phyloP scores from a whole-genome alignment of 768 basidiomycete species.

The Pleurotus cornucopiae region DNA sequence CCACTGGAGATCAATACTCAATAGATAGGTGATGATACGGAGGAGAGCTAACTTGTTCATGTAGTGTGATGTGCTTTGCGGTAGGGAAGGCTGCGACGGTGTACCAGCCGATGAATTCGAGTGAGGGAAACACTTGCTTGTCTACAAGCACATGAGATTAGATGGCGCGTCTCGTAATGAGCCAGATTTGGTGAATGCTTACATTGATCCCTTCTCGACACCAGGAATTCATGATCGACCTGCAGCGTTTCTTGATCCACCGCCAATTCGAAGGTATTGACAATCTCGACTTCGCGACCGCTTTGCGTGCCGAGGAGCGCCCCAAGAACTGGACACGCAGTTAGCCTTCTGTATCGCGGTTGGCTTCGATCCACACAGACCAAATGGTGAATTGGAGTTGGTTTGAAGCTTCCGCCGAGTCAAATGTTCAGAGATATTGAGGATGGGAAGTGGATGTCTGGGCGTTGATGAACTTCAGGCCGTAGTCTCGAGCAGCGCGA shows the following conservation, averaged over 20 bases:
- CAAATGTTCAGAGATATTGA: conserved; percentile 95
- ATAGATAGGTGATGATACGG: too few species aligned
- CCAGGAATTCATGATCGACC: conserved; percentile 80
- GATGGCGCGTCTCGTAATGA: neutral
- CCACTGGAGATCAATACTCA: neutral
- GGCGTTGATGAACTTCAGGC: conserved; percentile 13
- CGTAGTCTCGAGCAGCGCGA: neutral
- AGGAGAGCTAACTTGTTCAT: conserved; percentile 64
- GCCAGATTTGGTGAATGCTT: conserved; percentile 15
- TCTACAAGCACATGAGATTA: conserved; percentile 42
- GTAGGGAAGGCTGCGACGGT: conserved; percentile 77
- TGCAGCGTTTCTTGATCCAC: conserved; percentile 49
- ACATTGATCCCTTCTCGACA: conserved; percentile 86
- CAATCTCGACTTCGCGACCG: conserved; percentile 94
- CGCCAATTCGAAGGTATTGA: conserved; percentile 93
- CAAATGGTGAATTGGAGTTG: conserved; percentile 56
- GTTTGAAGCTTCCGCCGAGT: conserved; percentile 80
- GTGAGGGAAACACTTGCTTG: conserved; percentile 96
- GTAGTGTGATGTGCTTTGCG: conserved; percentile 71
- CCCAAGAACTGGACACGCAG: conserved; percentile 64
- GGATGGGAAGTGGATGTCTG: conserved; percentile 93
- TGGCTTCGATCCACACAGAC: conserved; percentile 32
- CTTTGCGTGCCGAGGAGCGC: conserved; percentile 92
- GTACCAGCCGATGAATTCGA: conserved; percentile 99
- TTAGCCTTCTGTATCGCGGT: neutral